A percentile compares a stretch with the other conserved stretches of the same genome.
phyloP scores from a whole-genome alignment of 805 yeast species.

The Saturnispora hagleri region DNA sequence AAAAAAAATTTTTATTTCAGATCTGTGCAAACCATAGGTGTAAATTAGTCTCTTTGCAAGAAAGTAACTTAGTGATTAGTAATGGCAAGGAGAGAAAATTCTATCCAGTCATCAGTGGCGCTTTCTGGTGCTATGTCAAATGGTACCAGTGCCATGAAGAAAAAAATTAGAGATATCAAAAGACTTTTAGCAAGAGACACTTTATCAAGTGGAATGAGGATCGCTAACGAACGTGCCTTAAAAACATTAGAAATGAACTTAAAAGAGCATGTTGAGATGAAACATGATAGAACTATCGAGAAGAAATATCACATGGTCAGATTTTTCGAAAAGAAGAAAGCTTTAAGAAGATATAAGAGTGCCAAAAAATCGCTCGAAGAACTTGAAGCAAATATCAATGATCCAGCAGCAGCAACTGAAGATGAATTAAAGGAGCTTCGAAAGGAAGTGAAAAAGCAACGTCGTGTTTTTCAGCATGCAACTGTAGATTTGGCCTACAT shows the following conservation, averaged over 20 bases:
- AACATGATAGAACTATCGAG: constrained; percentile 36
- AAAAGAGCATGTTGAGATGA: constrained; percentile 30
- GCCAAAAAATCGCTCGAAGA: constrained; percentile 33
- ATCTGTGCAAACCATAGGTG: neutral
- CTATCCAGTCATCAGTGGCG: constrained; percentile 17
- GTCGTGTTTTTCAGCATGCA: constrained; percentile 43
- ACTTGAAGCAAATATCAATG: constrained; percentile 19
- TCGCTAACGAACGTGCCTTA: constrained; percentile 38
- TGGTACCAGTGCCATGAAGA: constrained; percentile 52
- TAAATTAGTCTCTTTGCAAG: neutral
- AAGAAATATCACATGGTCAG: constrained; percentile 87
- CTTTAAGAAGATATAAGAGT: constrained; percentile 57
- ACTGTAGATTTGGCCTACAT: constrained; percentile 70
- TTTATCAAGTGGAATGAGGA: constrained; percentile 46
- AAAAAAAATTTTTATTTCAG: neutral
- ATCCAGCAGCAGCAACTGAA: constrained; percentile 1
- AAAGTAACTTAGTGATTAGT: neutral
- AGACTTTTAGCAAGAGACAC: constrained; percentile 51
- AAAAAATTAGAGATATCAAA: constrained; percentile 79
- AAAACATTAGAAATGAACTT: constrained; percentile 41
- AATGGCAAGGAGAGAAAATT: constrained; percentile 10
- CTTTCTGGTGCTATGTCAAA: constrained; percentile 23
- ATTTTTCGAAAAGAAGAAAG: constrained; percentile 85
- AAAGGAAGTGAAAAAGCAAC: constrained; percentile 29
- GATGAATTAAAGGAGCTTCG: constrained; percentile 21